Evolutionary conservation across 164 flowering plant genomes (phyloP).

Genomic region (Berberis thunbergii): DNA sequence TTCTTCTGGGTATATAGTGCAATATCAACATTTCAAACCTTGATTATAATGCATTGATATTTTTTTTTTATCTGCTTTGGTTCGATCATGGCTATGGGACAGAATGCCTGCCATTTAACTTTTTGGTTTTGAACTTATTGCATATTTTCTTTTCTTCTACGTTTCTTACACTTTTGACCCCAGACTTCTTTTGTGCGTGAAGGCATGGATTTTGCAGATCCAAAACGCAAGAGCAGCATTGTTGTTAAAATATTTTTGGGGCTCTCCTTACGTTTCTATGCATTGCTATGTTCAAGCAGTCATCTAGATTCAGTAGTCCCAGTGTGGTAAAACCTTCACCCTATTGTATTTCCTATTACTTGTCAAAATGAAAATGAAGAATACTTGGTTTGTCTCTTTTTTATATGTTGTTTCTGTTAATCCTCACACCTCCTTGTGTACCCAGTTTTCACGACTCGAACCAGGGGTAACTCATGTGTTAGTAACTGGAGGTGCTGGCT

Average conservation of each 20-base stretch:
- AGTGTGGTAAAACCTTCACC: conserved; percentile 37
- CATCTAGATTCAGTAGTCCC: conserved; percentile 48
- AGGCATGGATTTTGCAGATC: conserved; percentile 80
- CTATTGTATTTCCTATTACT: too few relatives aligned
- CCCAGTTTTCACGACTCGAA: conserved; percentile 70
- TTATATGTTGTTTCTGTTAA: not conserved
- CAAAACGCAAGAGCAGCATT: conserved; percentile 55
- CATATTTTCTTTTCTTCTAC: not conserved
- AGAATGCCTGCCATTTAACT: not conserved
- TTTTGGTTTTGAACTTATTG: too few relatives aligned
- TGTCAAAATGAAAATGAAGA: too few relatives aligned
- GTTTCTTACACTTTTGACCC: not conserved
- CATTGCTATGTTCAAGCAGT: conserved; percentile 62
- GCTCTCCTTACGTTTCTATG: conserved; percentile 58
- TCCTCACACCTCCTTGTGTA: conserved; percentile 1
- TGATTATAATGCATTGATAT: not conserved
- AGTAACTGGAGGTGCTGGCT: conserved; percentile 99
- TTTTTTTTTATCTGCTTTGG: not conserved
- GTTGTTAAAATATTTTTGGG: conserved; percentile 69
- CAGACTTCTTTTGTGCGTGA: conserved; percentile 8
- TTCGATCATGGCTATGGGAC: too few relatives aligned
- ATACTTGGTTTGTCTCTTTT: not conserved
- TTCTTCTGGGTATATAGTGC: not conserved
- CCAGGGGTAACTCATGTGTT: conserved; percentile 78
- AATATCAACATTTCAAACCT: not conserved